phyloP scores from a whole-genome alignment of 2,329 filamentous ascomycete species.

The Ceratocystis cubensis region DNA sequence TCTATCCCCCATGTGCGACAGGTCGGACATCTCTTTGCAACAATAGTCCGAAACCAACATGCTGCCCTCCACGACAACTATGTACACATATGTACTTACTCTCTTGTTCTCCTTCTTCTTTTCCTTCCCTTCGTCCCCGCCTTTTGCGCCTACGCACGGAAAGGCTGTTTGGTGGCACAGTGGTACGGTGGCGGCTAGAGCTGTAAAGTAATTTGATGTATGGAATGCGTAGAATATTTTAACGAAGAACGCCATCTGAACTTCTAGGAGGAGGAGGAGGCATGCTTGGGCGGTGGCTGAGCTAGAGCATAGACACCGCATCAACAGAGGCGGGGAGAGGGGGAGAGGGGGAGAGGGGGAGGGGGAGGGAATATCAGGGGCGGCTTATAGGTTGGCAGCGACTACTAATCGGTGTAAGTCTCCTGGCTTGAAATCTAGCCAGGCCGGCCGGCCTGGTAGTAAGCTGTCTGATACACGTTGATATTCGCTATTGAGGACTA shows the following conservation, averaged over 20 bases:
- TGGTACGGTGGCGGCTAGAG: background rate
- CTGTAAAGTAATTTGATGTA: background rate
- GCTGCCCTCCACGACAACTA: background rate
- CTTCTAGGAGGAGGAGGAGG: background rate
- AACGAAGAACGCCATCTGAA: slow-evolving; percentile 2
- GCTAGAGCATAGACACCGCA: background rate
- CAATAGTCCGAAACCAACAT: background rate
- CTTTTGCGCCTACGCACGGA: background rate
- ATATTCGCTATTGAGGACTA: too few species aligned
- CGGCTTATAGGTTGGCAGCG: too few species aligned
- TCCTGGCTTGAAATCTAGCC: too few species aligned
- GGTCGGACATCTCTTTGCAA: background rate
- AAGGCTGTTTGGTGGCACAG: background rate
- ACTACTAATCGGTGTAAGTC: too few species aligned
- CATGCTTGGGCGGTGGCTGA: background rate
- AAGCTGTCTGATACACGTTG: too few species aligned
- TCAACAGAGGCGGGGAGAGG: too few species aligned
- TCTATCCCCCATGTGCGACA: background rate
- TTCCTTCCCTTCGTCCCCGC: background rate
- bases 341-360: too few species aligned
- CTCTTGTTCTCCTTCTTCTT: too few species aligned
- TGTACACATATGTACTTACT: too few species aligned
- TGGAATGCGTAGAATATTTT: background rate
- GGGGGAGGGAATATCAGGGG: too few species aligned
- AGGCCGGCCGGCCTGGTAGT: too few species aligned